A percentile compares a stretch with the other conserved stretches of the same genome.
phyloP scores from a whole-genome alignment of 169 alveolate genomes.

The Neospora caninum region DNA sequence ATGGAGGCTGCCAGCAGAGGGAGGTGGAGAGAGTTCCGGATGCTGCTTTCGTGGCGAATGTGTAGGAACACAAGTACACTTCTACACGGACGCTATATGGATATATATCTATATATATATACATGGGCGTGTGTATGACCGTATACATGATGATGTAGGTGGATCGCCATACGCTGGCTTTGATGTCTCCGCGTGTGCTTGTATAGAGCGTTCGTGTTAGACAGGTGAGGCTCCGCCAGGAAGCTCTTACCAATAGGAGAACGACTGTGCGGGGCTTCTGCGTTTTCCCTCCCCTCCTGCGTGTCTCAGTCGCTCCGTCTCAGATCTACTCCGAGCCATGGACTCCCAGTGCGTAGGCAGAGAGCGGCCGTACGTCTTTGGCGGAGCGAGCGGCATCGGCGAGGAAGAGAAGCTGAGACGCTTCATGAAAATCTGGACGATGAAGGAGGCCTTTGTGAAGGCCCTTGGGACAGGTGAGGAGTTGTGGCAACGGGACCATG shows the following conservation, averaged over 20 bases:
- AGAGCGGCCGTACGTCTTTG: not conserved
- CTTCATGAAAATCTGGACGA: not conserved
- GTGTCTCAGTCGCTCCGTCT: not conserved
- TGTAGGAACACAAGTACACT: no score
- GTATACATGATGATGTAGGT: no score
- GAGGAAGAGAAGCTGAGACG: not conserved
- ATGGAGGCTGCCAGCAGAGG: no score
- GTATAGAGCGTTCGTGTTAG: no score
- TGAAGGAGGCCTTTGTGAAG: constrained; percentile 9
- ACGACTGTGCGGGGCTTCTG: no score
- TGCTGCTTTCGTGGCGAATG: no score
- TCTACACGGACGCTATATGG: not conserved
- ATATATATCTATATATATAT: not conserved
- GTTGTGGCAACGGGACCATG: no score
- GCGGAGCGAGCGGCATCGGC: not conserved
- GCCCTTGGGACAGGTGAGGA: not conserved
- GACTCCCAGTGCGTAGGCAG: constrained; percentile 2
- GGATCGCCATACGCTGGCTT: no score
- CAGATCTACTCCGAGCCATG: constrained; percentile 1
- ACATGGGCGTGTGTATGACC: not conserved
- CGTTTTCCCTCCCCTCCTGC: not conserved
- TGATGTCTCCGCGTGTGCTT: no score
- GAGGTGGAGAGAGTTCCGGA: no score
- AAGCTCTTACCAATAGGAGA: no score
- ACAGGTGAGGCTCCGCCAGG: no score